Percentiles rank a stretch among this genome's conserved stretches.
phyloP scores from a whole-genome alignment of 306 rosid genomes.

The Dryas alaskensis region DNA sequence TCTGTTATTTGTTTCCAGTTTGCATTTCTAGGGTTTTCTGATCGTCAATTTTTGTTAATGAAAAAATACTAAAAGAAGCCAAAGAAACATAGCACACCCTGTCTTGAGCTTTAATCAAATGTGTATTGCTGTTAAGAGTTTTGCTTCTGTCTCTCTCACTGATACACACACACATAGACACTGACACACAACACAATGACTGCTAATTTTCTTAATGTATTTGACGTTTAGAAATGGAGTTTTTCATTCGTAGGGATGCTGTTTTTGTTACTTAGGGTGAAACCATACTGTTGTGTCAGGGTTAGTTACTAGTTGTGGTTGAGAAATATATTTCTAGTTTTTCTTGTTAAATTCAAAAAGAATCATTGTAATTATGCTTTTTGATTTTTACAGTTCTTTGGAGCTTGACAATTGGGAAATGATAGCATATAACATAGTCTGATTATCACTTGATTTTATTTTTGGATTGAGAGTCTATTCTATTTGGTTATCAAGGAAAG shows the following conservation, averaged over 20 bases:
- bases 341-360: background rate
- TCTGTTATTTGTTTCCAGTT: background rate
- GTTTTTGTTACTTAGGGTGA: background rate
- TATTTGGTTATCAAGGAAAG: background rate
- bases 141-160: background rate
- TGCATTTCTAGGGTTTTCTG: constrained; percentile 11
- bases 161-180: no score
- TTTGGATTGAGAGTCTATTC: background rate
- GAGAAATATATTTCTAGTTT: background rate
- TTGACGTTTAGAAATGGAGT: background rate
- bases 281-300: background rate
- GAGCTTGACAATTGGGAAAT: background rate
- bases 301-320: no score
- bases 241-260: background rate
- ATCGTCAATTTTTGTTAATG: background rate
- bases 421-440: background rate
- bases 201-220: background rate
- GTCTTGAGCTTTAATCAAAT: background rate
- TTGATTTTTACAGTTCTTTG: background rate
- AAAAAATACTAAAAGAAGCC: background rate
- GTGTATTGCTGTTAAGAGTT: background rate
- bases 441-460: background rate
- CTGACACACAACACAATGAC: no score
- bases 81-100: no score
- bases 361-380: background rate